Base-by-base conservation (phyloP, 768 basidiomycete species). In the Kwoniella dendrophila region DNA sequence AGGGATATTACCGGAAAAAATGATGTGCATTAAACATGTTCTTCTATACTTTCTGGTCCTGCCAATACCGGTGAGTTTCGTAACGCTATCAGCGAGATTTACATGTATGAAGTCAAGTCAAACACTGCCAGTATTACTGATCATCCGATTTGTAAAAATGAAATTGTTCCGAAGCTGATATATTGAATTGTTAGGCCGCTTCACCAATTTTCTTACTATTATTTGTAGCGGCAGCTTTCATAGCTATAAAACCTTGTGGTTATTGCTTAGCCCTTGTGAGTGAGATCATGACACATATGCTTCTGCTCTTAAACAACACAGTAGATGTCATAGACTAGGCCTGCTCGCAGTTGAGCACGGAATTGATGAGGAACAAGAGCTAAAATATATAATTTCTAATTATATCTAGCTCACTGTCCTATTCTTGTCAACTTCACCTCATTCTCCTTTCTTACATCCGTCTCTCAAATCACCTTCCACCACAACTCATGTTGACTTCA, bases 11-110 rank as follows among this genome's bases (percentile, higher is more conserved):
- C 24, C 27, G 24, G 7, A 11, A 47, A 63, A 57, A 45, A 70
- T 70, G 69, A 57, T 56, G 66, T 70, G 69, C 41, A 52, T 70
- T 24, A 61, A 62, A 51, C 65, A 70, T 57, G 48, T 70, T 26
- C n/a, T 70, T 22, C 38, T 64, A 6, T 64, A 50, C 34, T 49
- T 61, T 20, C 22, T 67, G 3, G 36, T 70, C 16, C 44, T 70
- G n/a, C 69, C 69, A n/a, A 50, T 65, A 8, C 59, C 69, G 0
- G 69, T 70, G 51, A 60, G 69, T 62, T n/a, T n/a, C n/a, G n/a
- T n/a, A n/a, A n/a, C n/a, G n/a, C n/a, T n/a, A n/a, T n/a, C n/a
- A n/a, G n/a, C n/a, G n/a, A n/a, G n/a, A n/a, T n/a, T 40, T 2
- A 2, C 8, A 20, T 49, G 22, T 52, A 33, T 32, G n/a, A n/a